Conservation (phyloP, 345 rosid genomes). For the Anacardium occidentale region DNA sequence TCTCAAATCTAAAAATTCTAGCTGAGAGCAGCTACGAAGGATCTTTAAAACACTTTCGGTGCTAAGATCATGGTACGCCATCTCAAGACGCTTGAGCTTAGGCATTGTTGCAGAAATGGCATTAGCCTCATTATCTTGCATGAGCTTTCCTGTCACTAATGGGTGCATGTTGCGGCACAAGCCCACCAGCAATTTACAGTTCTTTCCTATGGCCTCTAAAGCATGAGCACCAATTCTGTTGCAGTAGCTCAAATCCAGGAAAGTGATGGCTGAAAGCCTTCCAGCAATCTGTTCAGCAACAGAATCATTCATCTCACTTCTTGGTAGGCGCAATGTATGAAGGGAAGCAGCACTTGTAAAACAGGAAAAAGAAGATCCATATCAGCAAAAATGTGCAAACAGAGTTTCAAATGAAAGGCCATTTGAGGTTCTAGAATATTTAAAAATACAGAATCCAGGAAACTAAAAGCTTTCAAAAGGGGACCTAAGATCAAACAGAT, state of each 20-base stretch:
- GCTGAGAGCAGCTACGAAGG: conserved; percentile 52
- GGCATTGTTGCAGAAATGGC: conserved; percentile 85
- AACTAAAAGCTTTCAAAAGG: background rate
- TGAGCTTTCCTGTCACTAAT: conserved; percentile 33
- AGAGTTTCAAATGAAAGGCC: background rate
- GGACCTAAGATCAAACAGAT: background rate
- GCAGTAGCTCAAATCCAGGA: conserved; percentile 89
- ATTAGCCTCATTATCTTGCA: conserved; percentile 72
- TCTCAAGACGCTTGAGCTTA: conserved; percentile 69
- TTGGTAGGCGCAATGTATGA: conserved; percentile 55
- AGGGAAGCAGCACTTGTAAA: conserved; percentile 78
- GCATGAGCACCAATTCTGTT: conserved; percentile 53
- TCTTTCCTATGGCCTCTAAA: conserved; percentile 67
- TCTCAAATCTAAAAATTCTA: conserved; percentile 74
- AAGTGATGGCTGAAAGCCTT: conserved; percentile 61
- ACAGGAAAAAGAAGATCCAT: conserved; percentile 12
- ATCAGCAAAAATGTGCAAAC: conserved; percentile 16
- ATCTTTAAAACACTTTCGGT: conserved; percentile 58
- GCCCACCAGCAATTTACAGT: conserved; percentile 61
- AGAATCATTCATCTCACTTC: conserved; percentile 61
- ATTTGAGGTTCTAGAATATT: background rate
- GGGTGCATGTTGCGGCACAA: conserved; percentile 83
- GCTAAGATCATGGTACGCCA: conserved; percentile 62
- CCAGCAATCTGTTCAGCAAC: conserved; percentile 62
- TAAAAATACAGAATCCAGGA: background rate